phyloP scores from a whole-genome alignment of 495 filamentous ascomycete species.

The Elaphomyces granulatus region DNA sequence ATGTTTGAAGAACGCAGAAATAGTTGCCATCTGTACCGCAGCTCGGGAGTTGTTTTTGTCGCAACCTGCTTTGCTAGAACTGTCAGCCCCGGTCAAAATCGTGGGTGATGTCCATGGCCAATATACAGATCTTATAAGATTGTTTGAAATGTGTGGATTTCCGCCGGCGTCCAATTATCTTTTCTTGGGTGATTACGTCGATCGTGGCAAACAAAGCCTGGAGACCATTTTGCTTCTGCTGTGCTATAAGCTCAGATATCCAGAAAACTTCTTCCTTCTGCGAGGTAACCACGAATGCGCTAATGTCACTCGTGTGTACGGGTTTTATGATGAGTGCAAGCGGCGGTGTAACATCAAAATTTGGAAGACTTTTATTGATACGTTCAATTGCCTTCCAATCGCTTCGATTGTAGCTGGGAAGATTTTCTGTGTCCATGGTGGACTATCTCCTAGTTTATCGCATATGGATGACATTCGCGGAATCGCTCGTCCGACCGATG shows the following conservation, averaged over 20 bases:
- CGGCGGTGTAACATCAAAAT: conserved; percentile 94
- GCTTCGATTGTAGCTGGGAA: conserved; percentile 94
- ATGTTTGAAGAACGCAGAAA: conserved; percentile 94
- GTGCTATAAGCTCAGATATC: conserved; percentile 98
- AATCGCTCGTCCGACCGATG: conserved; percentile 90
- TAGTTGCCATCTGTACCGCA: conserved; percentile 77
- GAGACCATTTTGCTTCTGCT: conserved; percentile 92
- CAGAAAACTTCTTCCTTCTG: conserved; percentile 96
- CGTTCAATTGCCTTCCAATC: conserved; percentile 93
- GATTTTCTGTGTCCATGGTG: conserved; percentile 98
- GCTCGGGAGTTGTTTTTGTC: conserved; percentile 79
- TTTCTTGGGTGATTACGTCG: conserved; percentile 96
- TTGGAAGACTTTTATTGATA: conserved; percentile 98
- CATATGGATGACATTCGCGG: conserved; percentile 99
- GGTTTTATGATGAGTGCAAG: conserved; percentile 99
- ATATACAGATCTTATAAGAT: conserved; percentile 90
- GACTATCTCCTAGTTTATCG: conserved; percentile 76
- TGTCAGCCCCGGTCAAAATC: conserved; percentile 96
- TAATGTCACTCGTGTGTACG: conserved; percentile 96
- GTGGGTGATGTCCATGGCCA: conserved; percentile 97
- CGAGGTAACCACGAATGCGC: conserved; percentile 98
- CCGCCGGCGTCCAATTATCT: conserved; percentile 88
- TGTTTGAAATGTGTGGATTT: conserved; percentile 99
- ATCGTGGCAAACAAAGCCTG: conserved; percentile 91
- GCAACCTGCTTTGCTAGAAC: conserved; percentile 82